Base-by-base conservation (phyloP, 495 filamentous ascomycete species). In the Talaromyces stipitatus region DNA sequence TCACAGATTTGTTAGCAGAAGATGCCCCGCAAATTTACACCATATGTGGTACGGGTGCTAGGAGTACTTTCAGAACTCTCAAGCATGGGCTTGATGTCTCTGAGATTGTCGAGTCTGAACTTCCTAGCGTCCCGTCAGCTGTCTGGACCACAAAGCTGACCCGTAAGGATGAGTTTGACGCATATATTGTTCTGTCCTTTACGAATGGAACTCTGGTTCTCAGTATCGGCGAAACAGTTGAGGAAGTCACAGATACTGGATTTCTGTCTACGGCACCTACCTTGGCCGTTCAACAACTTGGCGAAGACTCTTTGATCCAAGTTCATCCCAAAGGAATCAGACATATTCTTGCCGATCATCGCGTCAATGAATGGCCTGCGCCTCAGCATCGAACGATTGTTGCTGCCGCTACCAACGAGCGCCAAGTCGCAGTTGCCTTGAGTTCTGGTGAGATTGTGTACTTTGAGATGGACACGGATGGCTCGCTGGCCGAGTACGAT, bases 21-120 rank as follows among this genome's bases (percentile, higher is more conserved):
- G 95, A 97, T 64, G 92, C 92, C 2, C 94, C 94, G 11, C 95
- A 99, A 67, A 96, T 99, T 33, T 97, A 96, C 72, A 84, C 90
- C 0, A 79, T 97, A 14, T 94, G 88, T 66, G 94, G 94, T 3
- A 87, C 87, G 29, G 89, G 94, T 8, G 90, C 90, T 53, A 78
- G 89, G 57, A 97, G 92, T 66, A 87, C 85, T 20, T 95, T 99
- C 71, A 82, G 92, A 55, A 95, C 86, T 30, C 74, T 97, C 16
- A 95, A 94, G 64, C 91, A 99, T 69, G 92, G 92, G 0, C 75
- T 99, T 3, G 87, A 95, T 62, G 91, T 96, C 10, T 88, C 87
- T 2, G 94, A 99, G 62, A 94, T 97, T 50, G 91, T 97, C 2
- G 90, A 91, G 58, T 96, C 91, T 0, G 87, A 92, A 64, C 79